These are phyloP conservation scores for Glebionis coronaria DNA, from an alignment of 129 eudicot species.

Conservation along the genomic window DNA sequence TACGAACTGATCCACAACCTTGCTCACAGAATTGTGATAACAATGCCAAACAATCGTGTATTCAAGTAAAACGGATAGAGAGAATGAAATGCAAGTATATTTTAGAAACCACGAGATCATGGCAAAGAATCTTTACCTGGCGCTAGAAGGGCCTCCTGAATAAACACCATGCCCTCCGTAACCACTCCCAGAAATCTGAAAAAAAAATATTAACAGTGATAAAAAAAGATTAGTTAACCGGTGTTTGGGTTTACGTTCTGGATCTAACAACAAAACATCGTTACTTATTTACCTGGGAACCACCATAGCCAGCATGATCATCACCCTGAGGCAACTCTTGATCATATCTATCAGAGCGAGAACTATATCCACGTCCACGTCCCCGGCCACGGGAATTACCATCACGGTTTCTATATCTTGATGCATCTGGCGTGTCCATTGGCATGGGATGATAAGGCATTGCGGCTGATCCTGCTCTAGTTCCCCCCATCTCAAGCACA, in stretches of 20 bases:
- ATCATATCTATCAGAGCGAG: conserved; percentile 55
- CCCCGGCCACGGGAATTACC: conserved; percentile 49
- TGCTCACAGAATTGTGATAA: not conserved
- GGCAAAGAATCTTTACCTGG: conserved; percentile 40
- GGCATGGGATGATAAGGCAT: conserved; percentile 6
- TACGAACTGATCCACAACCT: too few relatives aligned
- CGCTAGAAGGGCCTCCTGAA: conserved; percentile 43
- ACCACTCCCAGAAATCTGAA: conserved; percentile 47
- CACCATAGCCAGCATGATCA: conserved; percentile 20
- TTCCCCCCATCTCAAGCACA: conserved; percentile 69
- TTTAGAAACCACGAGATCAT: not conserved
- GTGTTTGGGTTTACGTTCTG: too few relatives aligned
- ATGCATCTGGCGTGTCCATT: conserved; percentile 35
- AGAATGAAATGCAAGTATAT: not conserved
- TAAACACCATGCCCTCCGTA: conserved; percentile 61
- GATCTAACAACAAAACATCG: too few relatives aligned
- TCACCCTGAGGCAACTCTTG: conserved; percentile 34
- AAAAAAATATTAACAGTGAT: not conserved
- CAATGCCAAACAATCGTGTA: conserved; percentile 6
- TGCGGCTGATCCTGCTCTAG: conserved; percentile 18
- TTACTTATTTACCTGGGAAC: conserved; percentile 11
- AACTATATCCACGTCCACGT: conserved; percentile 39
- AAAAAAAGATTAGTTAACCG: not conserved
- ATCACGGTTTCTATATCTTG: conserved; percentile 59
- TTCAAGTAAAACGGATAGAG: not conserved